Base-by-base conservation (phyloP, 2,329 filamentous ascomycete species). In the Aphanoascus verrucosus region DNA sequence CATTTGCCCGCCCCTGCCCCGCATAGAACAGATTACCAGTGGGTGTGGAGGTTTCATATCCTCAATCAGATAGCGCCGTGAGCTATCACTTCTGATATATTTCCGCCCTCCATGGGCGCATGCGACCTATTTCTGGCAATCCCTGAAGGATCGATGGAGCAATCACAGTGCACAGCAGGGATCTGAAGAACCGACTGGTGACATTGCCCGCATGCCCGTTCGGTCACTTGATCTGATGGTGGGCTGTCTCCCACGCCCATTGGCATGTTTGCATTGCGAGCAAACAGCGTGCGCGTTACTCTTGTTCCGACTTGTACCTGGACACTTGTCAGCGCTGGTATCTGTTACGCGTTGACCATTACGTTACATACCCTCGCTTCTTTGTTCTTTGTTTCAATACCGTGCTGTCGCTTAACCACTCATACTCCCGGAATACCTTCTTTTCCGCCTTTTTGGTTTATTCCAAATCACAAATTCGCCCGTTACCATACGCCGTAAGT, bases 161-260 rank as follows among this genome's bases (percentile, higher is more conserved):
- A 56, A 59, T 58, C 52, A 56, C 44, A 60, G 58, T 59, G 59
- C 61, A 58, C 63, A 60, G 58, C 54, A 57, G 59, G 63, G 61
- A 58, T 62, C 60, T 63, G 62, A 52, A 48, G 31, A 45, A 17
- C 32, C 23, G 46, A 51, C 35, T 58, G 56, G 49, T 56, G 52
- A 54, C 43, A 46, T 65, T 66, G 66, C 69, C 74, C 77, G 79
- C 79, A 81, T 81, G 67, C 65, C 62, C 64, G 74, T 73, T 67
- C 69, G 69, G 72, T 82, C 79, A 82, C 78, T 81, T 82, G 79
- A 82, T 76, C 66, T 67, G 57, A 56, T 58, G 59, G 63, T 71
- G 66, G 65, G 58, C 66, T 64, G 65, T 53, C 41, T 7, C 48
- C 40, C 17, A 5, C 6, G 14, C 42, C 50, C 37, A 52, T 40